Evolutionary conservation across 257 asterid genomes (phyloP).

Genomic region (Plectranthus barbatus): DNA sequence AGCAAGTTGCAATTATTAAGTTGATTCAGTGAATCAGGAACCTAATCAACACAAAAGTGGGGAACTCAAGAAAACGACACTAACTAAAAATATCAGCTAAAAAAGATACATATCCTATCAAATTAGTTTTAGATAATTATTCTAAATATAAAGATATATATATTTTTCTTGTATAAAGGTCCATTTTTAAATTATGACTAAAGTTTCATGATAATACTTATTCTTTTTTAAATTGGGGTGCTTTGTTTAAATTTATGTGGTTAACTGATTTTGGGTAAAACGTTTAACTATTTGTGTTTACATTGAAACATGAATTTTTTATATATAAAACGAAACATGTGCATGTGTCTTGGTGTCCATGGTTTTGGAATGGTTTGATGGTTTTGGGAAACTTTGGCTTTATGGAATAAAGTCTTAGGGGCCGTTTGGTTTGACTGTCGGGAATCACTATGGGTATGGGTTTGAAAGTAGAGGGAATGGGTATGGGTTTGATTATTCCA

Average conservation of each 20-base stretch:
- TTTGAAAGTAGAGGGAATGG: no score
- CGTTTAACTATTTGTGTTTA: no score
- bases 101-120: not conserved
- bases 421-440: no score
- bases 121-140: not conserved
- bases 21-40: not conserved
- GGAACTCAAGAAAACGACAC: not conserved
- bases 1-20: not conserved
- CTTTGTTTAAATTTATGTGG: no score
- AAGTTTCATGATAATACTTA: no score
- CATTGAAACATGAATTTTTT: not conserved
- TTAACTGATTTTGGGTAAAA: no score
- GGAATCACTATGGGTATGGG: no score
- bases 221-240: no score
- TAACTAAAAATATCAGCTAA: not conserved
- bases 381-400: conserved; percentile 13
- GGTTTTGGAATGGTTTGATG: not conserved
- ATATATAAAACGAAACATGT: not conserved
- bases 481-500: no score
- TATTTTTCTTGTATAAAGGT: no score
- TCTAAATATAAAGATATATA: no score
- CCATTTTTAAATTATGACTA: no score
- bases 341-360: not conserved
- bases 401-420: conserved; percentile 13
- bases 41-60: not conserved